A percentile compares a stretch with the other conserved stretches of the same genome.
Evolutionary conservation across 164 flowering plant species (phyloP).

Genomic region (Stephania cephalantha): DNA sequence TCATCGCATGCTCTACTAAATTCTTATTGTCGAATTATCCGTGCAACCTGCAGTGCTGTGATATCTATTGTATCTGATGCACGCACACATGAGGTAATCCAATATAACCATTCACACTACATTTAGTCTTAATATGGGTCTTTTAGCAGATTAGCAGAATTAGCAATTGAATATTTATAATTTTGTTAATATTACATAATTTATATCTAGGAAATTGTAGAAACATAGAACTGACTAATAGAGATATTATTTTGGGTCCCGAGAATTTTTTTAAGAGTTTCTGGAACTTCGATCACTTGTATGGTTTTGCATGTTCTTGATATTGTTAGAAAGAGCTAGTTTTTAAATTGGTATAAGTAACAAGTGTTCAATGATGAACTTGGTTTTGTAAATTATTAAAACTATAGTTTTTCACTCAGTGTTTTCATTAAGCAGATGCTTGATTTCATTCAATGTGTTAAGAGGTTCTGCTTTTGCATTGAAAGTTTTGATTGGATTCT

Average conservation of each 20-base stretch:
- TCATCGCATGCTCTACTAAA: constrained; percentile 75
- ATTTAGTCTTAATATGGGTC: background rate
- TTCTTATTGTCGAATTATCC: constrained; percentile 75
- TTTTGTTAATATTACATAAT: background rate
- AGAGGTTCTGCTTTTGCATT: constrained; percentile 1
- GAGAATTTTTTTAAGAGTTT: background rate
- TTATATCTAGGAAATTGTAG: background rate
- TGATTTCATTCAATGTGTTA: background rate
- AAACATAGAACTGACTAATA: background rate
- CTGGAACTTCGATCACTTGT: background rate
- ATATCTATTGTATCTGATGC: constrained; percentile 81
- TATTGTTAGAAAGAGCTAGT: background rate
- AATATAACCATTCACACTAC: constrained; percentile 5
- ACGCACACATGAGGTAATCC: constrained; percentile 93
- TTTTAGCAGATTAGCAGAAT: background rate
- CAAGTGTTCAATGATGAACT: background rate
- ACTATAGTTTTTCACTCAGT: background rate
- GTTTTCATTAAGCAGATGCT: background rate
- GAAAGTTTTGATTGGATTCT: background rate
- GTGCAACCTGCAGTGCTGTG: constrained; percentile 83
- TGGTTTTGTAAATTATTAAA: background rate
- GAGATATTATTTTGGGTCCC: background rate
- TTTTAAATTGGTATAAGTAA: background rate
- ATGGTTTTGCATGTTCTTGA: too few species aligned
- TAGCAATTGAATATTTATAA: background rate